Percentiles rank a stretch among this genome's conserved stretches.
Conservation (phyloP, 192 early-diverging fungal genomes). For the Globomyces pollinis-pini region DNA sequence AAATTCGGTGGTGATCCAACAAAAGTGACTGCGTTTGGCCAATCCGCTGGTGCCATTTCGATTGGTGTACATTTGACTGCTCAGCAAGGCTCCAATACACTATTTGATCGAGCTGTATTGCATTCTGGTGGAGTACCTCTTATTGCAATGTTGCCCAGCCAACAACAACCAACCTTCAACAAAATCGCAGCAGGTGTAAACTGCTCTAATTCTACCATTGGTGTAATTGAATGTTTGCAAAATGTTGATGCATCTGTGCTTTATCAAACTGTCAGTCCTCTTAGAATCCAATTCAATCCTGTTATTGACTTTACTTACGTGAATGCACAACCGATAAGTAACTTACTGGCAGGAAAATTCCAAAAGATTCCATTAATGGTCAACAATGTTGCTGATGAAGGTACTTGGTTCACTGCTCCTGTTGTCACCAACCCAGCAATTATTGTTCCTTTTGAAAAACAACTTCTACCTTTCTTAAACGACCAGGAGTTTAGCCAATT, state of each 20-base stretch:
- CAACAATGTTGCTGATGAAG: conserved; percentile 5
- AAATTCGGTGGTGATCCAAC: conserved; percentile 19
- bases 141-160: background rate
- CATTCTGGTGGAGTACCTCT: background rate
- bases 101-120: background rate
- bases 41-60: conserved; percentile 9
- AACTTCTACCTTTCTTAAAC: background rate
- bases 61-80: background rate
- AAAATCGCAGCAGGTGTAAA: background rate
- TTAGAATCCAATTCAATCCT: background rate
- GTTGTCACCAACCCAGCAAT: background rate
- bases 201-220: background rate
- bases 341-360: background rate
- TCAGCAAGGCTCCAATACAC: background rate
- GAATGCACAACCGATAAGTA: background rate
- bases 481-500: background rate
- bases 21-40: conserved; percentile 11
- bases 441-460: background rate
- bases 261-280: background rate
- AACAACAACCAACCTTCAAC: background rate
- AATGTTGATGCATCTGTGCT: background rate
- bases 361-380: background rate
- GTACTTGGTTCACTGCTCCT: background rate
- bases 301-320: background rate
- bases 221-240: background rate